These are phyloP conservation scores for Pichia cephalocereana DNA, from an alignment of 805 yeast species.

Conservation along the genomic window DNA sequence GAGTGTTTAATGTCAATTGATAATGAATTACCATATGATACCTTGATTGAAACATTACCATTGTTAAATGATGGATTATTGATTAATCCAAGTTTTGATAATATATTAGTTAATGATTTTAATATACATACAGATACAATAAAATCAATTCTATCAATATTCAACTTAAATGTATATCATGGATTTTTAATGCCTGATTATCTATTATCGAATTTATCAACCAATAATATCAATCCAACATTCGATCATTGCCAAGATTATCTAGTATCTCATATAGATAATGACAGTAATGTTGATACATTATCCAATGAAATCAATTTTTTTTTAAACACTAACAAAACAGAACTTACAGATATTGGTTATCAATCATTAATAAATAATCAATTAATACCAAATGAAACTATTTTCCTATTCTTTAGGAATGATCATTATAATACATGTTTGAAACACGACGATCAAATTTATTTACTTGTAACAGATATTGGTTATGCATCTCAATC, in stretches of 20 bases:
- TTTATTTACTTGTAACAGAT: slow-evolving; percentile 70
- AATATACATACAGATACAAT: slow-evolving; percentile 15
- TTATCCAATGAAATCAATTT: slow-evolving; percentile 4
- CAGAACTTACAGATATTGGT: slow-evolving; percentile 73
- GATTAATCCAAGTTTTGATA: slow-evolving; percentile 62
- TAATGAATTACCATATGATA: not conserved
- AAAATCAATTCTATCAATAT: slow-evolving; percentile 14
- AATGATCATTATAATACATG: slow-evolving; percentile 79
- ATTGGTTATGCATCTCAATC: slow-evolving; percentile 41
- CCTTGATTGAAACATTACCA: slow-evolving; percentile 4
- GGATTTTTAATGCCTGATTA: slow-evolving; percentile 43
- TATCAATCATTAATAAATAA: slow-evolving; percentile 24
- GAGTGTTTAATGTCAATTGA: not conserved
- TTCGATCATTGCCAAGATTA: slow-evolving; percentile 26
- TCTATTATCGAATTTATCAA: not conserved
- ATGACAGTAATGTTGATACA: slow-evolving; percentile 1
- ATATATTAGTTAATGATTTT: slow-evolving; percentile 16
- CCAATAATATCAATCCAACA: not conserved
- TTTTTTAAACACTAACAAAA: slow-evolving; percentile 53
- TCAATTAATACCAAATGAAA: slow-evolving; percentile 27
- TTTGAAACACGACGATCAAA: slow-evolving; percentile 33
- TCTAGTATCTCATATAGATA: slow-evolving; percentile 15
- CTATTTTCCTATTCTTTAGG: slow-evolving; percentile 68
- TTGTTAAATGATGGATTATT: slow-evolving; percentile 51
- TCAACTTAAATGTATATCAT: slow-evolving; percentile 45